Evolutionary conservation across 2,329 filamentous ascomycete genomes (phyloP).

Genomic region (Sporothrix dimorphospora): DNA sequence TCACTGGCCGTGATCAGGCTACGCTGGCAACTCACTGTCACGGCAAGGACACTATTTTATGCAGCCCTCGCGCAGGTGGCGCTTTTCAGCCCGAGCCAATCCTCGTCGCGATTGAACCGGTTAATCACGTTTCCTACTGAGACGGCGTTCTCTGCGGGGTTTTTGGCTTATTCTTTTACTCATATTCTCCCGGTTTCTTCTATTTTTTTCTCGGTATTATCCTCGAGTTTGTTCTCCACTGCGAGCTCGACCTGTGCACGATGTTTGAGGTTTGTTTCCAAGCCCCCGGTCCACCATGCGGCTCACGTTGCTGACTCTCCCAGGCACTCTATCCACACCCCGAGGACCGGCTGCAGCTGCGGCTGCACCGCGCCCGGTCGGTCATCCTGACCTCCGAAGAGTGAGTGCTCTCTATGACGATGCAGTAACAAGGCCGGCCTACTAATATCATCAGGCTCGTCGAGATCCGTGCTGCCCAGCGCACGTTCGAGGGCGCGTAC

Average conservation of each 20-base stretch:
- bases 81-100: neutral
- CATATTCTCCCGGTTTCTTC: neutral
- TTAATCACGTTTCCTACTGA: slow-evolving; percentile 14
- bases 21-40: slow-evolving; percentile 2
- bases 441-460: slow-evolving; percentile 62
- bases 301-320: neutral
- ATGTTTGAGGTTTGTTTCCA: slow-evolving; percentile 33
- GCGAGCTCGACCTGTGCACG: neutral
- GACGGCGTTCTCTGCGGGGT: neutral
- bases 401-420: slow-evolving; percentile 47
- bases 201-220: neutral
- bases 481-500: slow-evolving; percentile 97
- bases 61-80: neutral
- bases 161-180: neutral
- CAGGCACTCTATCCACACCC: slow-evolving; percentile 52
- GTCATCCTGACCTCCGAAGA: slow-evolving; percentile 81
- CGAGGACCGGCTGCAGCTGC: slow-evolving; percentile 74
- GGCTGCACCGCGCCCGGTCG: slow-evolving; percentile 80
- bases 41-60: neutral
- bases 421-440: neutral
- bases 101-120: slow-evolving; percentile 13
- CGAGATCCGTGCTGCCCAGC: slow-evolving; percentile 90
- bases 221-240: neutral
- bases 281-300: neutral
- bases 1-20: neutral